Evolutionary conservation across 2,329 filamentous ascomycete genomes (phyloP), one percentile per base, ranked within the genome.

Genomic region (Venturia nashicola): DNA sequence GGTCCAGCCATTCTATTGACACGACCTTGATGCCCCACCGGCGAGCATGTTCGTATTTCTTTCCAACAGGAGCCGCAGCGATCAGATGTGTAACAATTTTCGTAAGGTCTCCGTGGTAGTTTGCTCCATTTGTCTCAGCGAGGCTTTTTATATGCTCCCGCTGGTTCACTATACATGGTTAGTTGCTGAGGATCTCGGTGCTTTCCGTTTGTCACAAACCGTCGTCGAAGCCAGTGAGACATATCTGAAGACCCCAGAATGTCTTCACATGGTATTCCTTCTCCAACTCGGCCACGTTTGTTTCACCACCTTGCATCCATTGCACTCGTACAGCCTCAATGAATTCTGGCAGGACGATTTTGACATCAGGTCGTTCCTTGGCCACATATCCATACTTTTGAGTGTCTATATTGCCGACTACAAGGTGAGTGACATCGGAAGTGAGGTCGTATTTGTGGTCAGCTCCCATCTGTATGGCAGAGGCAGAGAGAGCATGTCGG

Each of bases 381-480:
- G 93, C 94, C 71, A 97, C 93, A 79, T 96, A 96, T 74, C 87
- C 88, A 76, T 99, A 99, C 75, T 99, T 99, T 61, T 89, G 85
- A 0, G 93, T 97, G 72, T 93, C 85, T 70, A 91, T 89, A 70
- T 89, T 87, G 73, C 92, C 94, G 67, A 99, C 83, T 55, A 99
- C 83, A 59, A 99, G 85, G 77, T 99, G 94, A 5, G 94, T 97
- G 59, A 96, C 91, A 74, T 97, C 91, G 64, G 89, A 90, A n/a
- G 92, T 97, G 55, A 99, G 84, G 74, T 99, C 92, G 74, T 91
- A 88, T 70, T 89, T 91, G 80, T 96, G 89, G 66, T 83, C 76
- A 61, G 92, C 94, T 68, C 94, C 94, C 80, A 99, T 91, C 72
- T 96, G 85, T 67, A 80, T 76, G 20, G 89, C 89, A 66, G 86